Conservation (phyloP, 2,329 filamentous ascomycete genomes). For the Colletotrichum eleusines region DNA sequence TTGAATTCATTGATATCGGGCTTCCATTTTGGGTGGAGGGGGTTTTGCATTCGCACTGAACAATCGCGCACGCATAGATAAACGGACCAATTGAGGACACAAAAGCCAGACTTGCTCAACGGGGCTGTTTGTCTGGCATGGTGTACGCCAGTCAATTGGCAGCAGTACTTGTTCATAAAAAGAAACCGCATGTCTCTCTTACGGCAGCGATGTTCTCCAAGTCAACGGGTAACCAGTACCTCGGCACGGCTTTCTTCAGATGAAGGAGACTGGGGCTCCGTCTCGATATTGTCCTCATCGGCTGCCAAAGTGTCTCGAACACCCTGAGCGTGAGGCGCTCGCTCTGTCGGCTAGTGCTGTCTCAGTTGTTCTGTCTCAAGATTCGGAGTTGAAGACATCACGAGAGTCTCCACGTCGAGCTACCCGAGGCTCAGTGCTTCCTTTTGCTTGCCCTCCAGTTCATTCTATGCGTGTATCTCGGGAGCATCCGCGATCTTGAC, state of each 20-base stretch:
- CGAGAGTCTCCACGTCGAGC: background rate
- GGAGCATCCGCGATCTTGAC: background rate
- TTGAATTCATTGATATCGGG: background rate
- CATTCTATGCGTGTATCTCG: background rate
- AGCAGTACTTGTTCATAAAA: background rate
- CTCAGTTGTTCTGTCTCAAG: background rate
- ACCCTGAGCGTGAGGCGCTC: background rate
- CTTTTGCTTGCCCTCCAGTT: background rate
- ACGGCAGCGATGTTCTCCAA: background rate
- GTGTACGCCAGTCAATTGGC: background rate
- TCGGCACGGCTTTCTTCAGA: background rate
- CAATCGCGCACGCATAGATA: no score
- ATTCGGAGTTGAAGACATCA: background rate
- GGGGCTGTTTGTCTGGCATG: background rate
- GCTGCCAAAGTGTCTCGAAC: no score
- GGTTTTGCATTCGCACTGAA: no score
- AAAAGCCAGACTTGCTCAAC: no score
- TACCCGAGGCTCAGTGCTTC: background rate
- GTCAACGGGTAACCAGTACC: background rate
- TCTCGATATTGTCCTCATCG: background rate
- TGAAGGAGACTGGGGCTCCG: background rate
- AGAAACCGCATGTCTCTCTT: background rate
- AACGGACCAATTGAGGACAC: no score
- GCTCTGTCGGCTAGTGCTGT: background rate
- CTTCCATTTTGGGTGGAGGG: no score